These are phyloP conservation scores for Zelopaecilomyces penicillatus DNA, from an alignment of 2,329 filamentous ascomycete species.

Conservation along the genomic window DNA sequence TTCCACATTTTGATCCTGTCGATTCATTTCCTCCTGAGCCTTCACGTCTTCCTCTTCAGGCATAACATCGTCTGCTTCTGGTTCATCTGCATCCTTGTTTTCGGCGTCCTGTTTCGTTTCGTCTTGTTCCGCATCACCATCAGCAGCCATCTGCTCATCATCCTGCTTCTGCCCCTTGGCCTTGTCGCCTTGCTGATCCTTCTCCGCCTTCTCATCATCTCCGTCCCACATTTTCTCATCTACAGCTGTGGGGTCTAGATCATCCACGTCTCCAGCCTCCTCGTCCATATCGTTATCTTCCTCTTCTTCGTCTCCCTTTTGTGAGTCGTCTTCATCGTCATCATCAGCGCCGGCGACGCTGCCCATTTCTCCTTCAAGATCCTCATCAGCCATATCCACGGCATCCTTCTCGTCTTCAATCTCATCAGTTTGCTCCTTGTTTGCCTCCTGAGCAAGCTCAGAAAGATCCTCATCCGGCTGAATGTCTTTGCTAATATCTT, in stretches of 20 bases:
- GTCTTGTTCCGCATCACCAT: conserved; percentile 48
- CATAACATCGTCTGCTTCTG: conserved; percentile 34
- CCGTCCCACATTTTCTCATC: conserved; percentile 99
- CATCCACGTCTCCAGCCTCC: conserved; percentile 83
- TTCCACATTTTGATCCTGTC: conserved; percentile 65
- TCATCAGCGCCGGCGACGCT: conserved; percentile 54
- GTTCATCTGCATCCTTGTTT: conserved; percentile 34
- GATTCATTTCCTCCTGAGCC: conserved; percentile 47
- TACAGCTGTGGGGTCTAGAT: conserved; percentile 78
- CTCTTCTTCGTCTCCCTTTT: conserved; percentile 54
- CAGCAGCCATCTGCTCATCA: conserved; percentile 50
- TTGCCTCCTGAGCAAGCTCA: conserved; percentile 80
- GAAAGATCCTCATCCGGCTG: conserved; percentile 86
- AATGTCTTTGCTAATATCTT: conserved; percentile 97
- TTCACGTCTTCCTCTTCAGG: conserved; percentile 47
- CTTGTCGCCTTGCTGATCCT: conserved; percentile 70
- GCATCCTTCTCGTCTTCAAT: conserved; percentile 77
- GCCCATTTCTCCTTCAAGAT: conserved; percentile 78
- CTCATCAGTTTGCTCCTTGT: conserved; percentile 54
- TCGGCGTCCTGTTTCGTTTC: conserved; percentile 41
- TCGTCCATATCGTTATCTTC: conserved; percentile 75
- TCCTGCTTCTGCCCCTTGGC: conserved; percentile 61
- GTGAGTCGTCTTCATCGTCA: conserved; percentile 50
- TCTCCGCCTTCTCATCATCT: conserved; percentile 69
- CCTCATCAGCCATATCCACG: conserved; percentile 86